phyloP scores from a whole-genome alignment of 2,329 filamentous ascomycete species.

The Penicillium sp. region DNA sequence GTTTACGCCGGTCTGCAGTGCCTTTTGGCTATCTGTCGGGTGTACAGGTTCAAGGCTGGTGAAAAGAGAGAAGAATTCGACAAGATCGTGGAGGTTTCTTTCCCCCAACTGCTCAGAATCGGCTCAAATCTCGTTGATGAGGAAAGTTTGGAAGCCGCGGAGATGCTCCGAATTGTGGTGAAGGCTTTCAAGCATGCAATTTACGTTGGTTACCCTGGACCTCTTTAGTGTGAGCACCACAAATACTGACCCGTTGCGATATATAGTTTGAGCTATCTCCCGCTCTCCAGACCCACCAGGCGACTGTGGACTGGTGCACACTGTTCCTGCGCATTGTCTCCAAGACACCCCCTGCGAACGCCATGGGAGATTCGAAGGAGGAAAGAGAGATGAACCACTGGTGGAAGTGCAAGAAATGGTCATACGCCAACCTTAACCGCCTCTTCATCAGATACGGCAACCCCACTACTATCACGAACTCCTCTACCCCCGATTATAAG shows the following conservation, averaged over 20 bases:
- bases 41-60: constrained; percentile 90
- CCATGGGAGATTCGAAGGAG: constrained; percentile 75
- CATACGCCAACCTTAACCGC: constrained; percentile 95
- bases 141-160: constrained; percentile 88
- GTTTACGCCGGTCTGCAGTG: constrained; percentile 95
- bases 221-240: constrained; percentile 11
- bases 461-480: constrained; percentile 70
- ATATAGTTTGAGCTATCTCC: constrained; percentile 79
- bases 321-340: constrained; percentile 88
- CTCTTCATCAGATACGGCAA: constrained; percentile 97
- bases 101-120: constrained; percentile 82
- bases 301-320: constrained; percentile 93
- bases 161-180: constrained; percentile 92
- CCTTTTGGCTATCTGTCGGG: constrained; percentile 88
- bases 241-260: constrained; percentile 31
- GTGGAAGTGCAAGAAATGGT: constrained; percentile 99
- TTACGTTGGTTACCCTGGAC: constrained; percentile 64
- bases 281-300: constrained; percentile 74
- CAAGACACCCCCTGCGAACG: constrained; percentile 76
- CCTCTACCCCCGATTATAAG: constrained; percentile 73
- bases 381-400: constrained; percentile 94
- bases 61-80: constrained; percentile 83
- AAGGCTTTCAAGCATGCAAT: constrained; percentile 99
- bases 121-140: constrained; percentile 88
- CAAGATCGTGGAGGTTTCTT: constrained; percentile 87